Evolutionary conservation across 805 yeast genomes (phyloP).

Genomic region (Cyberlindnera japonica): DNA sequence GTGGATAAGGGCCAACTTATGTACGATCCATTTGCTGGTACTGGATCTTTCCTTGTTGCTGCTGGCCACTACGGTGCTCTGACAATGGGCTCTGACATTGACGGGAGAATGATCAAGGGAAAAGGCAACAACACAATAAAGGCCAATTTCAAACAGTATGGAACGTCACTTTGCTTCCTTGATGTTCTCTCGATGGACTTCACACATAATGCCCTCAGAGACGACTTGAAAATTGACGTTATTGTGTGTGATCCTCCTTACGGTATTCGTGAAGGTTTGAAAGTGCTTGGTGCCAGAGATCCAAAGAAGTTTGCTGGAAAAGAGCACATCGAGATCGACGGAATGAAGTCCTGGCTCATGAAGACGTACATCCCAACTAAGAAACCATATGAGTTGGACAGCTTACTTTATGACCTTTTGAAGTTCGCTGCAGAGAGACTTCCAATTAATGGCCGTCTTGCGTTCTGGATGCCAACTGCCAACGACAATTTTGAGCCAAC

Average conservation of each 20-base stretch:
- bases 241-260: conserved; percentile 97
- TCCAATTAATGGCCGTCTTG: conserved; percentile 72
- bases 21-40: conserved; percentile 96
- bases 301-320: conserved; percentile 67
- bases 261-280: conserved; percentile 93
- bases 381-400: conserved; percentile 79
- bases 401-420: conserved; percentile 73
- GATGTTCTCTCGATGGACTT: conserved; percentile 92
- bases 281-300: conserved; percentile 82
- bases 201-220: conserved; percentile 80
- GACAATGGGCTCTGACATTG: conserved; percentile 87
- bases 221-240: conserved; percentile 60
- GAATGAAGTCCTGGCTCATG: conserved; percentile 70
- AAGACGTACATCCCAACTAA: conserved; percentile 90
- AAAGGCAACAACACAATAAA: conserved; percentile 52
- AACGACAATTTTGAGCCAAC: conserved; percentile 74
- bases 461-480: conserved; percentile 98
- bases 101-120: conserved; percentile 75
- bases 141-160: conserved; percentile 74
- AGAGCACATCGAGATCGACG: conserved; percentile 71
- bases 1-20: conserved; percentile 60
- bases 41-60: conserved; percentile 90
- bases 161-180: conserved; percentile 50
- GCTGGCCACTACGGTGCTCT: conserved; percentile 82
- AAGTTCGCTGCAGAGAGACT: conserved; percentile 68